Percentiles rank a stretch among this genome's conserved stretches.
phyloP scores from a whole-genome alignment of 495 filamentous ascomycete species.

The Lasiosphaeris hirsuta region DNA sequence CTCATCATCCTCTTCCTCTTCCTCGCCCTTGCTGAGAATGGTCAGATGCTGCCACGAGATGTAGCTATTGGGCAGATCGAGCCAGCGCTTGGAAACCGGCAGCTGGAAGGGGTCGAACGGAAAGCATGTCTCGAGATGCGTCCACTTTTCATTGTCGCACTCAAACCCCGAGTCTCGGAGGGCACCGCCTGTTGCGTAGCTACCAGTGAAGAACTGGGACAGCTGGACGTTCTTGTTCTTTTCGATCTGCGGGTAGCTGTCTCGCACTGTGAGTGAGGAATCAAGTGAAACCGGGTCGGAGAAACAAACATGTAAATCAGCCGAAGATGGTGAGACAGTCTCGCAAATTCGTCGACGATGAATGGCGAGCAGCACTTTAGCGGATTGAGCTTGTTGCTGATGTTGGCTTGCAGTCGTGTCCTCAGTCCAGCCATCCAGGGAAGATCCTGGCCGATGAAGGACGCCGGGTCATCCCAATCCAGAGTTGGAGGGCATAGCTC shows the following conservation, averaged over 20 bases:
- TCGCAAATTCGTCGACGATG: constrained; percentile 88
- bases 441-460: constrained; percentile 58
- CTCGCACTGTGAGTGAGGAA: background rate
- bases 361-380: constrained; percentile 92
- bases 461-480: constrained; percentile 54
- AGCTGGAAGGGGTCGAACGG: constrained; percentile 96
- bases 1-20: constrained; percentile 42
- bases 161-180: constrained; percentile 63
- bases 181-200: constrained; percentile 45
- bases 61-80: constrained; percentile 70
- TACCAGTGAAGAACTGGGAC: constrained; percentile 51
- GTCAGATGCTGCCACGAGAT: constrained; percentile 77
- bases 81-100: constrained; percentile 78
- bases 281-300: background rate
- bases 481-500: constrained; percentile 38
- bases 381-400: constrained; percentile 86
- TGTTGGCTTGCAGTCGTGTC: constrained; percentile 65
- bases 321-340: constrained; percentile 74
- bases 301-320: constrained; percentile 67
- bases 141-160: constrained; percentile 62
- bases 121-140: constrained; percentile 87
- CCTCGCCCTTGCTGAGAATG: constrained; percentile 54
- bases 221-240: constrained; percentile 82
- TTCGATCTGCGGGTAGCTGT: constrained; percentile 69
- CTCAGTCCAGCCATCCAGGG: constrained; percentile 71